Evolutionary conservation across 1,284 basidiomycete genomes (phyloP).

Genomic region (Heterobasidion irregulare): DNA sequence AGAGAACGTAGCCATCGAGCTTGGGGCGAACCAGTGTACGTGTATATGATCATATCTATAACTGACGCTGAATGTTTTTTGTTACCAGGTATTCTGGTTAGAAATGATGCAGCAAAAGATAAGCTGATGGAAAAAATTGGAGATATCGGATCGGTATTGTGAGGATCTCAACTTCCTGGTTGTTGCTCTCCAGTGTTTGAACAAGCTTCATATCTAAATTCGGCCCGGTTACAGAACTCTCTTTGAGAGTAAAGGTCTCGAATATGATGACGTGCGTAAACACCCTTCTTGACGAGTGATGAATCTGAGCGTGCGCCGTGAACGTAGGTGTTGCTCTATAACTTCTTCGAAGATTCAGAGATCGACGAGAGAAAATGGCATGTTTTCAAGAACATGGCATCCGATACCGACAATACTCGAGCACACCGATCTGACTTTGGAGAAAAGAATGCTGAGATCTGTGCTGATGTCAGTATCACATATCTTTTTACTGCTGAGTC

Average conservation of each 20-base stretch:
- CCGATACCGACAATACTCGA: conserved; percentile 12
- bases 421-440: conserved; percentile 42
- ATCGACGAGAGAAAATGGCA: conserved; percentile 48
- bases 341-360: conserved; percentile 62
- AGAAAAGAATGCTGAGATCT: conserved; percentile 46
- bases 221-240: conserved; percentile 39
- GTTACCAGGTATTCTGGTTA: conserved; percentile 44
- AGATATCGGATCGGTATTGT: conserved; percentile 57
- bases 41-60: no score
- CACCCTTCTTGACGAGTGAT: background rate
- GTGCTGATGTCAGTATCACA: conserved; percentile 39
- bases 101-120: conserved; percentile 43
- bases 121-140: conserved; percentile 45
- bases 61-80: no score
- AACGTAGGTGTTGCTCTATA: conserved; percentile 55
- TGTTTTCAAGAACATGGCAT: conserved; percentile 39
- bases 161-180: conserved; percentile 12
- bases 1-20: no score
- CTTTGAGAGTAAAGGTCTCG: conserved; percentile 68
- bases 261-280: conserved; percentile 58
- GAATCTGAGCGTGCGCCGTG: no score
- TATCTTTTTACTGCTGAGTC: no score
- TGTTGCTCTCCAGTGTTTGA: background rate
- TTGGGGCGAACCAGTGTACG: no score
- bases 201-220: background rate